Conservation (phyloP, 306 rosid genomes). For the Vigna hirtella region DNA sequence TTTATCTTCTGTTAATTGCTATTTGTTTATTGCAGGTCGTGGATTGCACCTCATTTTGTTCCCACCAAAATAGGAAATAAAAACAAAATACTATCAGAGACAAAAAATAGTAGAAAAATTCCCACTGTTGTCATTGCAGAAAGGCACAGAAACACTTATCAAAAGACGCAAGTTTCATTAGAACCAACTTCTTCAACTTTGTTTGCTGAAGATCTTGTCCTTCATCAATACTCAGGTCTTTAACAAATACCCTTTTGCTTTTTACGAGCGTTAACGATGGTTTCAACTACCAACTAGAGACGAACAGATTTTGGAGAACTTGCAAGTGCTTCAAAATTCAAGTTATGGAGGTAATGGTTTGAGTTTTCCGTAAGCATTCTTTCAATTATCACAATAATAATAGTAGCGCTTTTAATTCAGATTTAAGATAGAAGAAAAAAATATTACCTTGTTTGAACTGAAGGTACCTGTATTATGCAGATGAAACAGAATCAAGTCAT, state of each 20-base stretch:
- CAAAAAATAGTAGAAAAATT: no score
- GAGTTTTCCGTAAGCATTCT: background rate
- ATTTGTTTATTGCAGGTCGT: background rate
- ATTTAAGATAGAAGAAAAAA: no score
- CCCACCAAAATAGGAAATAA: no score
- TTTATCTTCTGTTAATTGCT: background rate
- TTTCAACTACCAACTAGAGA: background rate
- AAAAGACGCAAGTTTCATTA: no score
- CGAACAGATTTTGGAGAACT: background rate
- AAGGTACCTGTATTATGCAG: no score
- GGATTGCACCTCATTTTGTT: background rate
- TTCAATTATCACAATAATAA: background rate
- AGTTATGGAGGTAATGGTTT: slow-evolving; percentile 7
- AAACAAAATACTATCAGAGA: no score
- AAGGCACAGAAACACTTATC: no score
- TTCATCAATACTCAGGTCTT: background rate
- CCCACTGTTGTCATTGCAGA: background rate
- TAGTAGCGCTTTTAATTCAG: no score
- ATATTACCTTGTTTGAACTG: no score
- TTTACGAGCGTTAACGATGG: background rate
- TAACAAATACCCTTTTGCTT: background rate
- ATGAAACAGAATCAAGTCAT: no score
- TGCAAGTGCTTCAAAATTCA: background rate
- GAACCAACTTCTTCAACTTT: no score
- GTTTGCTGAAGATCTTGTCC: background rate